phyloP scores from a whole-genome alignment of 306 rosid species.

The Benincasa hispida region DNA sequence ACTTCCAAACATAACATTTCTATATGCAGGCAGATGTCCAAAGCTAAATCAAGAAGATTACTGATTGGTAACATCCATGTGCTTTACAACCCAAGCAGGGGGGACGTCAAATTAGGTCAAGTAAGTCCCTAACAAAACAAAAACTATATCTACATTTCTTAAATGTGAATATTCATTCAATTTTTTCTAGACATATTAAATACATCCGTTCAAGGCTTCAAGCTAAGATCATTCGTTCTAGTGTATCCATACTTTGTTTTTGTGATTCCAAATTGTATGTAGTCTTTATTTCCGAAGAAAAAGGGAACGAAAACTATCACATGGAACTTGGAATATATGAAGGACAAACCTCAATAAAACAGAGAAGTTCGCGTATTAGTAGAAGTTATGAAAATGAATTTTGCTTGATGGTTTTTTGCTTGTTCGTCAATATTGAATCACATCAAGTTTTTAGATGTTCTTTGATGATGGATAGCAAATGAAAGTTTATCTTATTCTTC shows the following conservation, averaged over 20 bases:
- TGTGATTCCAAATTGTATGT: neutral
- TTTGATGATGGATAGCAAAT: neutral
- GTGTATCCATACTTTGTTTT: neutral
- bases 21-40: slow-evolving; percentile 66
- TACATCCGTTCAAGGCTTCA: neutral
- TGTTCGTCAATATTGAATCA: neutral
- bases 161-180: neutral
- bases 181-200: neutral
- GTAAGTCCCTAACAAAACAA: slow-evolving; percentile 25
- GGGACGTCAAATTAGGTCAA: slow-evolving; percentile 84
- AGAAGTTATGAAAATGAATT: neutral
- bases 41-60: slow-evolving; percentile 54
- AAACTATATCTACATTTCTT: neutral
- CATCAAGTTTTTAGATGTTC: neutral
- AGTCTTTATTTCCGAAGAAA: neutral
- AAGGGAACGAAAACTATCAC: neutral
- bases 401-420: neutral
- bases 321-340: neutral
- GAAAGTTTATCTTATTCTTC: neutral
- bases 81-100: slow-evolving; percentile 72
- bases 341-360: neutral
- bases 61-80: slow-evolving; percentile 76
- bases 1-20: slow-evolving; percentile 40
- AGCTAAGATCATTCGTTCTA: neutral
- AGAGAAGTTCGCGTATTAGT: neutral